Evolutionary conservation across 371 early-diverging fungal species (phyloP), one percentile per base, ranked within the genome.

Genomic region (Mortierella polycephala): DNA sequence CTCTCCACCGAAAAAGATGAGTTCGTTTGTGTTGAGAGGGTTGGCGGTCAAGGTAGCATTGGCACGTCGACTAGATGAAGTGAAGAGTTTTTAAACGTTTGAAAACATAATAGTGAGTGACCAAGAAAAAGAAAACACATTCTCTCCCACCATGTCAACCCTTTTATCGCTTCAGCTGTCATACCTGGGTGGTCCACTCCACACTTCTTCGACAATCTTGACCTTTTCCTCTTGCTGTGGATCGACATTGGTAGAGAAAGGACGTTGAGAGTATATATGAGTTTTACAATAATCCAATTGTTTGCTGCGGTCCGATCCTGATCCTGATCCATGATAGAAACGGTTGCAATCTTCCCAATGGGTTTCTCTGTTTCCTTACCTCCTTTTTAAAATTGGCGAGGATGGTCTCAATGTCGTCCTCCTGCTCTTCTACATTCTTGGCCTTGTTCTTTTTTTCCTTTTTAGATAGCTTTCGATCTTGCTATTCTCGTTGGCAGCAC

Each of bases 1-100:
- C 73, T 91, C 90, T 54, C 90, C 86, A 50, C 90, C 91, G 81
- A 91, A 91, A 64, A 91, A 82, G 52, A 87, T 75, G 39, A 90
- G 73, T 51, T 88, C 87, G 58, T 82, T 70, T 18, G 70, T 54
- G 64, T 86, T 85, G 58, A 86, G 67, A 20, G 91, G 90, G 70
- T 88, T 87, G 16, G 86, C 84, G 9, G 85, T 76, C 65, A 88
- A 75, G 9, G 85, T 77, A 7, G 83, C 89, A 63, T 86, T 88
- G 11, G 84, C 83, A 39, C 91, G 83, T 30, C 89, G 75, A 44
- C 77, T 81, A 67, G 7, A 41, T 12, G 14, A 20, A 40, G 13
- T 30, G 30, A 30, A 30, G 30, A 1, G 30, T 30, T 30, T 30
- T 30, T 30, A 30, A 30, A 4, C n/a, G 30, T 2, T 30, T 4